Conservation (phyloP, 306 rosid genomes). For the Begonia peltatifolia region DNA sequence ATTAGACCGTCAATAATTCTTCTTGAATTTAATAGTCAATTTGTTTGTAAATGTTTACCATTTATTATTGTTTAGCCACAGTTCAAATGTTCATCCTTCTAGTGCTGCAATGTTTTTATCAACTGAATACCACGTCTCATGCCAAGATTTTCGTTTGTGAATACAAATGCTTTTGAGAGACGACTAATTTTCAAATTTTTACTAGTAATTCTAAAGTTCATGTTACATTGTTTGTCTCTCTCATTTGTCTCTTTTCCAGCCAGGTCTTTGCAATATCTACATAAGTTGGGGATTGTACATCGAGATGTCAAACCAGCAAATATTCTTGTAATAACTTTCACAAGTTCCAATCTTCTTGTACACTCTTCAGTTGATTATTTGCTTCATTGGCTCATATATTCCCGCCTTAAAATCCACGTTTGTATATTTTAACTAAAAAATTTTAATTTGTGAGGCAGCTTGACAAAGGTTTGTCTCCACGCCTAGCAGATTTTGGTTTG, state of each 20-base stretch:
- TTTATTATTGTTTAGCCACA: too few species aligned
- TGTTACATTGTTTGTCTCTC: constrained; percentile 5
- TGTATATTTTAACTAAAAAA: constrained; percentile 1
- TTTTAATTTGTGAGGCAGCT: constrained; percentile 40
- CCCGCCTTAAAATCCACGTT: neutral
- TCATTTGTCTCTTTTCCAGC: constrained; percentile 44
- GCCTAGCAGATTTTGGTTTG: constrained; percentile 90
- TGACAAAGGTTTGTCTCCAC: constrained; percentile 51
- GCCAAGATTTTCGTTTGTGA: too few species aligned
- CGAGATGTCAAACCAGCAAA: constrained; percentile 98
- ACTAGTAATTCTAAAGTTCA: too few species aligned
- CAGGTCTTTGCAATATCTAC: constrained; percentile 75
- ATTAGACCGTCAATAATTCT: too few species aligned
- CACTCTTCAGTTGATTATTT: neutral
- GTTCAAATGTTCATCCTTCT: too few species aligned
- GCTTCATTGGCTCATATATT: neutral
- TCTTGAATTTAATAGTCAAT: too few species aligned
- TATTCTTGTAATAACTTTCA: constrained; percentile 58
- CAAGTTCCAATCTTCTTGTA: constrained; percentile 6
- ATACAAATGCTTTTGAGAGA: too few species aligned
- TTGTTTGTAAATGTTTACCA: too few species aligned
- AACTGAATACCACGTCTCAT: too few species aligned
- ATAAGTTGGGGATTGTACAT: constrained; percentile 79
- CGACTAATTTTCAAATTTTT: too few species aligned
- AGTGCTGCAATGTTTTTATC: too few species aligned